Percentiles rank a stretch among this genome's conserved stretches.
These are phyloP conservation scores for Pythium oligandrum DNA, from an alignment of 352 stramenopile genomes.

Conservation along the genomic window DNA sequence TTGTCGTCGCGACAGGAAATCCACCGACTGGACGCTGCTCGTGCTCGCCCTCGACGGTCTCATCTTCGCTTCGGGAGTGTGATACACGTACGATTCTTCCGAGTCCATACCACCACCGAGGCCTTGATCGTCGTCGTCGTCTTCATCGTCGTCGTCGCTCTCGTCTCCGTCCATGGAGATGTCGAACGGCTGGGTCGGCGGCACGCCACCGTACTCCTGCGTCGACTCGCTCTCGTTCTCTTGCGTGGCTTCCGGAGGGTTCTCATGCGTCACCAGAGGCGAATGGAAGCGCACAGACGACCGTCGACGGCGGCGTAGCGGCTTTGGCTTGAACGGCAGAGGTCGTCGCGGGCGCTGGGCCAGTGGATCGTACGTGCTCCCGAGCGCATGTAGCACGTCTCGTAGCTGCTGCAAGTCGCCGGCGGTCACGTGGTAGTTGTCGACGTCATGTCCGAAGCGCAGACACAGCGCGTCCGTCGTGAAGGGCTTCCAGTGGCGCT, in stretches of 20 bases:
- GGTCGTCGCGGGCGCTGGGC: background rate
- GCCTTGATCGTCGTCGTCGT: slow-evolving; percentile 2
- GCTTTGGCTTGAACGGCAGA: background rate
- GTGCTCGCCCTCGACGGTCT: slow-evolving; percentile 3
- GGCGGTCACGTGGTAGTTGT: slow-evolving; percentile 22
- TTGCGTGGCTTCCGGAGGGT: too few relatives aligned
- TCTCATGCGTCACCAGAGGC: background rate
- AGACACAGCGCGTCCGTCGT: slow-evolving; percentile 27
- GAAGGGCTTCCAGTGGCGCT: slow-evolving; percentile 51
- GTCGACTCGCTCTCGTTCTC: too few relatives aligned
- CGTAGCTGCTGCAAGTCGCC: slow-evolving; percentile 35
- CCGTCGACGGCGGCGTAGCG: background rate
- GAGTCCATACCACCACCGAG: slow-evolving; percentile 18
- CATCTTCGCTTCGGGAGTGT: slow-evolving; percentile 30
- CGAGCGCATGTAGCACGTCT: slow-evolving; percentile 26
- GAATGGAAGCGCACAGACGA: slow-evolving; percentile 21
- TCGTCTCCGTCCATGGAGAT: background rate
- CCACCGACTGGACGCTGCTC: slow-evolving; percentile 8
- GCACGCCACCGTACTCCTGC: too few relatives aligned
- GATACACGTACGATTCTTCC: slow-evolving; percentile 64
- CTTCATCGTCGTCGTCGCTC: background rate
- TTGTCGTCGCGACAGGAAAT: background rate
- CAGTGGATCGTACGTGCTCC: slow-evolving; percentile 17
- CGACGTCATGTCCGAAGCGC: slow-evolving; percentile 26
- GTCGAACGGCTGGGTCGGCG: too few relatives aligned